Percentiles rank a stretch among this genome's conserved stretches.
Evolutionary conservation across 768 basidiomycete genomes (phyloP).

Genomic region (Pisolithus sp.): DNA sequence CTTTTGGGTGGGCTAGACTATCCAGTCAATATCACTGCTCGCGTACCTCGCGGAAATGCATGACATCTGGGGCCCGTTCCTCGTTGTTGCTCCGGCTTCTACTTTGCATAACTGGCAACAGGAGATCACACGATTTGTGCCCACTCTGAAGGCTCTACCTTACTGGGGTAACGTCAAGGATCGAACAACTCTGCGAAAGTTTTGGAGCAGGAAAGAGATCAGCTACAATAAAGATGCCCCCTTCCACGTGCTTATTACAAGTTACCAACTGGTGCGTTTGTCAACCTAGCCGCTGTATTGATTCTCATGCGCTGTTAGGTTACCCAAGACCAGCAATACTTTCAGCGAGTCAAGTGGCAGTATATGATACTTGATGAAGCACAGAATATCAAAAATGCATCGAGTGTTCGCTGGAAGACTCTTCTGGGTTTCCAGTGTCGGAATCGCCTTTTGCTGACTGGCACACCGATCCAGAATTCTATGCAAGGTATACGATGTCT

Average conservation of each 20-base stretch:
- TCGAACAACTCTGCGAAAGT: constrained; percentile 86
- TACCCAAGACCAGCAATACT: constrained; percentile 96
- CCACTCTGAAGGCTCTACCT: constrained; percentile 86
- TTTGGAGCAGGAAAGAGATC: constrained; percentile 98
- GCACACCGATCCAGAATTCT: constrained; percentile 97
- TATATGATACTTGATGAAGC: constrained; percentile 99
- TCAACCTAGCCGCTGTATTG: not conserved
- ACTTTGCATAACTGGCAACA: constrained; percentile 99
- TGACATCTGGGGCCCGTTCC: constrained; percentile 98
- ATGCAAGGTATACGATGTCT: constrained; percentile 77
- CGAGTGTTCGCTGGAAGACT: constrained; percentile 95
- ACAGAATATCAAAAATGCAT: constrained; percentile 98
- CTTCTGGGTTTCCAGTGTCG: constrained; percentile 92
- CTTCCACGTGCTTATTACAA: constrained; percentile 94
- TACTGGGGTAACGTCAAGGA: constrained; percentile 99
- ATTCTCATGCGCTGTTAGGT: constrained; percentile 42
- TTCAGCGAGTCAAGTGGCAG: constrained; percentile 97
- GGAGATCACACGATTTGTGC: constrained; percentile 93
- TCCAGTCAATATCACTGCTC: constrained; percentile 94
- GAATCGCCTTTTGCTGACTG: constrained; percentile 90
- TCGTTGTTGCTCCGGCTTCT: constrained; percentile 95
- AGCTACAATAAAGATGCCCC: constrained; percentile 93
- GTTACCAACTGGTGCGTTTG: constrained; percentile 80
- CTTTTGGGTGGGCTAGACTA: constrained; percentile 51
- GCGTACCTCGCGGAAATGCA: constrained; percentile 96